Evolutionary conservation across 2,329 filamentous ascomycete genomes (phyloP).

Genomic region (Kalmusia sp.): DNA sequence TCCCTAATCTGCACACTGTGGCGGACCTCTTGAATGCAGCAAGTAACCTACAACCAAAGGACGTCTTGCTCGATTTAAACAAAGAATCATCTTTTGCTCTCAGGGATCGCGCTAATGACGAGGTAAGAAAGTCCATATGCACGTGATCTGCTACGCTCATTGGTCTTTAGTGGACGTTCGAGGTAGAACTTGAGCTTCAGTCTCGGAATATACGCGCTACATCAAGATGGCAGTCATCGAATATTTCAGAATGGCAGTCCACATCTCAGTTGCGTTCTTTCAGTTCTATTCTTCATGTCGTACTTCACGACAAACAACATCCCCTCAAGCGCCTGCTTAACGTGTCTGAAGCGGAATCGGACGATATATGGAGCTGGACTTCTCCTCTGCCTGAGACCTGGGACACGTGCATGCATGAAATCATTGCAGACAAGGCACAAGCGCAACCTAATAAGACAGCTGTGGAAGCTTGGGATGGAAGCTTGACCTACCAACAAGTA

Average conservation of each 20-base stretch:
- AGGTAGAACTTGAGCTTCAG: conserved; percentile 32
- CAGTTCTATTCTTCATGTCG: conserved; percentile 38
- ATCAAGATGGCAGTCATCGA: conserved; percentile 52
- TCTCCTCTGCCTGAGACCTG: conserved; percentile 52
- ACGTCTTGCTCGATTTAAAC: background rate
- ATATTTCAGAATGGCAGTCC: conserved; percentile 53
- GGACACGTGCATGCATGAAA: conserved; percentile 56
- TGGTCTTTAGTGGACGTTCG: conserved; percentile 34
- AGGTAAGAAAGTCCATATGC: conserved; percentile 23
- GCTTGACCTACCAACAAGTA: conserved; percentile 43
- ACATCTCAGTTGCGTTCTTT: conserved; percentile 53
- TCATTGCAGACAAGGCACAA: conserved; percentile 50
- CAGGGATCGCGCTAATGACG: conserved; percentile 37
- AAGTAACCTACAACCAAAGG: background rate
- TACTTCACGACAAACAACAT: conserved; percentile 41
- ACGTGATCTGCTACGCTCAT: background rate
- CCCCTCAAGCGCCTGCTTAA: conserved; percentile 23
- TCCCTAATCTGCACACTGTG: conserved; percentile 20
- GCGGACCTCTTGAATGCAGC: conserved; percentile 8
- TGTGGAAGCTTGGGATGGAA: conserved; percentile 48
- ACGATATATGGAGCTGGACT: conserved; percentile 59
- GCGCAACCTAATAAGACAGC: conserved; percentile 45
- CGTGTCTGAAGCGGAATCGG: conserved; percentile 47
- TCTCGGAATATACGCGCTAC: conserved; percentile 41
- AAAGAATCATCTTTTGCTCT: conserved; percentile 21